Percentiles rank a stretch among this genome's conserved stretches.
These are phyloP conservation scores for Pulveroboletus sp. DNA, from an alignment of 768 basidiomycete species.

Conservation along the genomic window DNA sequence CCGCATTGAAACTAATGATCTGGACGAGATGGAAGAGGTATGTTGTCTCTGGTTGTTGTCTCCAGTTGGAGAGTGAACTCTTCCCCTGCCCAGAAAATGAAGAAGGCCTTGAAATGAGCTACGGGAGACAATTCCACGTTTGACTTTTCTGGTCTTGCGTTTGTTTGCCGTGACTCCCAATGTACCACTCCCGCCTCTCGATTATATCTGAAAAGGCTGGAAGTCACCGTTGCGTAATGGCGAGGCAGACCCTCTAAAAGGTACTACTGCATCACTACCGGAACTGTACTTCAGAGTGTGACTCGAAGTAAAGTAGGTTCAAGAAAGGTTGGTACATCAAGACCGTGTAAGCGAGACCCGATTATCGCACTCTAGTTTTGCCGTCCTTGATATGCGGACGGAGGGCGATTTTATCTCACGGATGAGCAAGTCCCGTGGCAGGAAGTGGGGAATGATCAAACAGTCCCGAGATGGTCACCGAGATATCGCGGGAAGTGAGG, in stretches of 20 bases:
- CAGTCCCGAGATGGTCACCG: background rate
- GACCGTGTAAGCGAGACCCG: background rate
- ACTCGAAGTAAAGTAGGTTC: no score
- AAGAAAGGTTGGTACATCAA: no score
- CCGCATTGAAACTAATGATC: slow-evolving; percentile 81
- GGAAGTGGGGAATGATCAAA: background rate
- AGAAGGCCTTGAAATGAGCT: slow-evolving; percentile 64
- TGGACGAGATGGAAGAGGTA: slow-evolving; percentile 94
- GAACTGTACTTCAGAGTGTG: background rate
- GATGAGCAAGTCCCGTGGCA: background rate
- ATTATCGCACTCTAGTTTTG: background rate
- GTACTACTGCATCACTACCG: background rate
- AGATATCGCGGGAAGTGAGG: background rate
- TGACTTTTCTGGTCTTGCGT: background rate
- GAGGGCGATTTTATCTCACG: background rate
- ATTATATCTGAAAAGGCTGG: background rate
- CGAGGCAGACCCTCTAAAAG: background rate
- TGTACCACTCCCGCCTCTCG: background rate
- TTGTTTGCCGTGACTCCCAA: background rate
- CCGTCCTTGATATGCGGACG: background rate
- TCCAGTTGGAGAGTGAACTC: background rate
- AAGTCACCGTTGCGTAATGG: background rate
- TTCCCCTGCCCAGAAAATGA: slow-evolving; percentile 59
- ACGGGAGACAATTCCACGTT: background rate
- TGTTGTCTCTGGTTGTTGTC: slow-evolving; percentile 18